phyloP scores from a whole-genome alignment of 805 yeast genomes.

The Wickerhamomyces ciferrii region DNA sequence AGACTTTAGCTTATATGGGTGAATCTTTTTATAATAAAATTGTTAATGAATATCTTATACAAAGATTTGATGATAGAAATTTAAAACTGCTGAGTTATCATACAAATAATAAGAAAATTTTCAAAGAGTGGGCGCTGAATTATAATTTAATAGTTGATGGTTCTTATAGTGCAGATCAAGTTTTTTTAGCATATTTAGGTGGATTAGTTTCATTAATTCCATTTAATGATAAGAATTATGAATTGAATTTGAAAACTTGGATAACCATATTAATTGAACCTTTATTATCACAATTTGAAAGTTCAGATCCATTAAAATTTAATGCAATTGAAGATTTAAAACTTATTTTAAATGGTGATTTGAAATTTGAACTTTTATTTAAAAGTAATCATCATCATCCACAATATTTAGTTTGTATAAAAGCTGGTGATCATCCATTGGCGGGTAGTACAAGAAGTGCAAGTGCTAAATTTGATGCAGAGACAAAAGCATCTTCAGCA shows the following conservation, averaged over 20 bases:
- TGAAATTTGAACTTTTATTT: background rate
- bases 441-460: background rate
- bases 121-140: constrained; percentile 2
- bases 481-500: background rate
- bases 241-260: constrained; percentile 3
- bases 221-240: background rate
- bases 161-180: background rate
- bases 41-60: background rate
- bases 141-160: constrained; percentile 1
- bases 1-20: constrained; percentile 3
- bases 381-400: background rate
- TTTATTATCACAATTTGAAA: constrained; percentile 1
- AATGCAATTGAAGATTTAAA: constrained; percentile 2
- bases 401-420: background rate
- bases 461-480: background rate
- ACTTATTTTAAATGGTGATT: background rate
- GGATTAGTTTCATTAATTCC: background rate
- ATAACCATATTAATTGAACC: constrained; percentile 6
- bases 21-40: constrained; percentile 2
- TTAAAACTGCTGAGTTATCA: constrained; percentile 1
- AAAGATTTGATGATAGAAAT: constrained; percentile 5
- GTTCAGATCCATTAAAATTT: background rate
- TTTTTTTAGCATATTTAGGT: constrained; percentile 9
- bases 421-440: background rate
- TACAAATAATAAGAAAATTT: constrained; percentile 1